These are phyloP conservation scores for Saccharomycopsis crataegensis DNA, from an alignment of 1,139 yeast genomes.

Conservation along the genomic window DNA sequence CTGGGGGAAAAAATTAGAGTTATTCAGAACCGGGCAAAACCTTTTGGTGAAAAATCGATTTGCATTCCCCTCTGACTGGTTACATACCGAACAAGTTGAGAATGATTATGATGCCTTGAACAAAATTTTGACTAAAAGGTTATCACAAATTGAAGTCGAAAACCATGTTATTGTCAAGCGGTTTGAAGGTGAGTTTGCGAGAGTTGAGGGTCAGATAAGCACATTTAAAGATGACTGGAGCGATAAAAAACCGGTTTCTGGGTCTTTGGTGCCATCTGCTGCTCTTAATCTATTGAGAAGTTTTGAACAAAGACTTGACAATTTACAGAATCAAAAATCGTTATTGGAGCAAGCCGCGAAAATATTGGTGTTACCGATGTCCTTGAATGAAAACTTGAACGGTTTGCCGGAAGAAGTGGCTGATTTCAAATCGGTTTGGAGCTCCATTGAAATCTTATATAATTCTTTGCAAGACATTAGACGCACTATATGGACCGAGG, in stretches of 20 bases:
- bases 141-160: slow-evolving; percentile 36
- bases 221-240: slow-evolving; percentile 40
- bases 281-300: slow-evolving; percentile 43
- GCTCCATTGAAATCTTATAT: slow-evolving; percentile 50
- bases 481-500: slow-evolving; percentile 41
- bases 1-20: slow-evolving; percentile 29
- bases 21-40: slow-evolving; percentile 37
- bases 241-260: slow-evolving; percentile 42
- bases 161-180: slow-evolving; percentile 36
- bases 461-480: slow-evolving; percentile 41
- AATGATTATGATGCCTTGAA: slow-evolving; percentile 40
- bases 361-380: slow-evolving; percentile 35
- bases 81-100: slow-evolving; percentile 58
- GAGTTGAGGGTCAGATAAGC: slow-evolving; percentile 32
- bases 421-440: slow-evolving; percentile 62
- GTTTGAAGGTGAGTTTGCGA: slow-evolving; percentile 36
- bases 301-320: slow-evolving; percentile 34
- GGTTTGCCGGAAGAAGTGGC: slow-evolving; percentile 38
- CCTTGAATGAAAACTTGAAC: slow-evolving; percentile 28
- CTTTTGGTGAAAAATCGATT: slow-evolving; percentile 39
- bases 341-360: slow-evolving; percentile 36
- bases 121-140: slow-evolving; percentile 36
- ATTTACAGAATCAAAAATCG: slow-evolving; percentile 24
- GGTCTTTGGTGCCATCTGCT: slow-evolving; percentile 36
- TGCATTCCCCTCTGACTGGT: slow-evolving; percentile 49